Conservation (phyloP, 495 filamentous ascomycete genomes). For the Annulohypoxylon bovei region DNA sequence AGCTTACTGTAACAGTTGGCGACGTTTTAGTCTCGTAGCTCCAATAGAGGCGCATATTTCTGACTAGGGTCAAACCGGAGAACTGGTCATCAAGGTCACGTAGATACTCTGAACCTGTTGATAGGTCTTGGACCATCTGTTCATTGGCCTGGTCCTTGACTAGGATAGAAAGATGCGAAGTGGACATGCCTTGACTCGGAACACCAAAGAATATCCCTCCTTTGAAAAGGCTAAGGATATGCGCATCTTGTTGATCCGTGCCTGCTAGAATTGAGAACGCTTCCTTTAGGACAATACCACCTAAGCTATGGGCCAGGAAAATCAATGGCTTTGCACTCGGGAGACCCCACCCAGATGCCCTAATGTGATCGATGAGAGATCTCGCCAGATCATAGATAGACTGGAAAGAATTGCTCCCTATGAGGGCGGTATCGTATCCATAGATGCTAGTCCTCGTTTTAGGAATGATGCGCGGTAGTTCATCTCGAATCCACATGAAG, state of each 20-base stretch:
- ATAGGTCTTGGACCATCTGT: slow-evolving; percentile 22
- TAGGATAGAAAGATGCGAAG: slow-evolving; percentile 27
- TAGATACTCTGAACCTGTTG: slow-evolving; percentile 20
- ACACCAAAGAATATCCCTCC: slow-evolving; percentile 51
- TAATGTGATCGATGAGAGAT: slow-evolving; percentile 24
- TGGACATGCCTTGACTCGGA: slow-evolving; percentile 45
- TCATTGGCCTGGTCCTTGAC: slow-evolving; percentile 38
- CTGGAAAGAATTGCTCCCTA: slow-evolving; percentile 29
- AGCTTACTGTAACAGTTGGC: slow-evolving; percentile 19
- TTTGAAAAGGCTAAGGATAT: slow-evolving; percentile 23
- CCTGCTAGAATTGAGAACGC: slow-evolving; percentile 32
- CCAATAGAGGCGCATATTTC: slow-evolving; percentile 21
- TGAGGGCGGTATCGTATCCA: slow-evolving; percentile 26
- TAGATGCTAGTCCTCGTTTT: slow-evolving; percentile 22
- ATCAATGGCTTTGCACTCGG: slow-evolving; percentile 32
- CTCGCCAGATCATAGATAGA: slow-evolving; percentile 31
- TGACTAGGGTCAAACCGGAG: background rate
- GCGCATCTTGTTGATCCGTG: slow-evolving; percentile 9
- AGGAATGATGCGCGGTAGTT: slow-evolving; percentile 1
- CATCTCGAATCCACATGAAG: slow-evolving; percentile 31
- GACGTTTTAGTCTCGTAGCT: slow-evolving; percentile 35
- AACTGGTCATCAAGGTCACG: slow-evolving; percentile 26
- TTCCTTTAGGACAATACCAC: slow-evolving; percentile 49
- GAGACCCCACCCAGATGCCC: slow-evolving; percentile 8
- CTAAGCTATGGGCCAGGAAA: slow-evolving; percentile 52